Percentiles rank a stretch among this genome's conserved stretches.
Conservation (phyloP, 352 stramenopile species). For the Globisporangium paroecandrum region DNA sequence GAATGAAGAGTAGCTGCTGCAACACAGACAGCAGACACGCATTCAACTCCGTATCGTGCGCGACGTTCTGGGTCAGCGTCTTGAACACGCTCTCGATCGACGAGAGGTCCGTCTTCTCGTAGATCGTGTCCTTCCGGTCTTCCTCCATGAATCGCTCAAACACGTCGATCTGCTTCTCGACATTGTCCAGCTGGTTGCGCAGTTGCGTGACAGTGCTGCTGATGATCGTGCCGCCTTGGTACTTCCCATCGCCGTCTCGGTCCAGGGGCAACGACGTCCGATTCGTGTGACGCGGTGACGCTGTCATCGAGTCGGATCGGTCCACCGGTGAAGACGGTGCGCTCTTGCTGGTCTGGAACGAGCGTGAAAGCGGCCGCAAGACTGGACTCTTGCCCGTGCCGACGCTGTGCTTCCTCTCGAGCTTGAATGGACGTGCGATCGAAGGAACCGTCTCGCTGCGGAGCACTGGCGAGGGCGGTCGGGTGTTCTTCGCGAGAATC, state of each 20-base stretch:
- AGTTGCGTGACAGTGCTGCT: conserved; percentile 72
- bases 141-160: conserved; percentile 88
- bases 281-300: conserved; percentile 13
- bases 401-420: conserved; percentile 13
- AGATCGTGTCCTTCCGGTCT: conserved; percentile 84
- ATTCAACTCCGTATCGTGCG: conserved; percentile 60
- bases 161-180: conserved; percentile 88
- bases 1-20: conserved; percentile 85
- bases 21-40: conserved; percentile 75
- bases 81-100: conserved; percentile 68
- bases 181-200: conserved; percentile 80
- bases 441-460: conserved; percentile 11
- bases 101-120: conserved; percentile 72
- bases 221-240: conserved; percentile 44
- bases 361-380: conserved; percentile 5
- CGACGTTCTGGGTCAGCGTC: conserved; percentile 50
- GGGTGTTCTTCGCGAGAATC: not conserved
- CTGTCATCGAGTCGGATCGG: conserved; percentile 18
- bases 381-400: conserved; percentile 14
- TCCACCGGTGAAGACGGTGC: conserved; percentile 54
- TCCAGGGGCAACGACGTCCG: conserved; percentile 21
- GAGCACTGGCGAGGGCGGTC: conserved; percentile 11
- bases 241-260: conserved; percentile 15
- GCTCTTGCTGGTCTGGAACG: conserved; percentile 37
- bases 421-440: not conserved